Base-by-base conservation (phyloP, 768 basidiomycete species). In the Phylloporus sp. region DNA sequence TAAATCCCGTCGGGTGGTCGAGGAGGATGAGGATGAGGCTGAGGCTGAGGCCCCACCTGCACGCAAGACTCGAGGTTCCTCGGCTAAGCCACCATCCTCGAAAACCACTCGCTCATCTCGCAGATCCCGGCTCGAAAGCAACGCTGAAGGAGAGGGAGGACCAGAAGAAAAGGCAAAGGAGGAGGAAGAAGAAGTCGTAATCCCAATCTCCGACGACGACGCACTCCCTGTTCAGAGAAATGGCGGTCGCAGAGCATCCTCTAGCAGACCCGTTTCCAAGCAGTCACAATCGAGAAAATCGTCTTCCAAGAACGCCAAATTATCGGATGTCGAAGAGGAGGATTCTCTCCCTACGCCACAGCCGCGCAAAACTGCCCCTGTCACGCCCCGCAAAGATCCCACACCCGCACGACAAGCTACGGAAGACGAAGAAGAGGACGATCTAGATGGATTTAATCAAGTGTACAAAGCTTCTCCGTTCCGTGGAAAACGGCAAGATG, bases 111-210 rank as follows among this genome's bases (percentile, higher is more conserved):
- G 51, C 2, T 27, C 55, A 18, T 45, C 54, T 24, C 60, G 53
- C 8, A 61, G 42, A 41, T 32, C 47, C 1, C 27, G 38, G 9
- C 3, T 63, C 18, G 59, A 61, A 38, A 49, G 47, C 29, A 53
- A 62, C 17, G 44, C 59, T 22, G 67, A 64, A 22, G 63, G 63
- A 24, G 66, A 57, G 32, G 59, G 59, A 18, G 52, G 39, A 5
- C 52, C 49, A 31, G 29, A 13, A 15, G 57, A 44, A 21, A 26
- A 22, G 21, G 26, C 32, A 26, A 32, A 18, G 21, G 18, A 46
- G 24, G 36, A 41, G 22, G 38, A 32, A 1, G 5, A 40, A 34
- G 52, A 26, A 15, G 35, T 10, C 34, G 26, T 14, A 22, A 53
- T 57, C 13, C 45, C 55, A 0, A 46, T 48, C 29, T 53, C 54